Evolutionary conservation across 306 rosid species (phyloP).

Genomic region (Mimosa pudica): DNA sequence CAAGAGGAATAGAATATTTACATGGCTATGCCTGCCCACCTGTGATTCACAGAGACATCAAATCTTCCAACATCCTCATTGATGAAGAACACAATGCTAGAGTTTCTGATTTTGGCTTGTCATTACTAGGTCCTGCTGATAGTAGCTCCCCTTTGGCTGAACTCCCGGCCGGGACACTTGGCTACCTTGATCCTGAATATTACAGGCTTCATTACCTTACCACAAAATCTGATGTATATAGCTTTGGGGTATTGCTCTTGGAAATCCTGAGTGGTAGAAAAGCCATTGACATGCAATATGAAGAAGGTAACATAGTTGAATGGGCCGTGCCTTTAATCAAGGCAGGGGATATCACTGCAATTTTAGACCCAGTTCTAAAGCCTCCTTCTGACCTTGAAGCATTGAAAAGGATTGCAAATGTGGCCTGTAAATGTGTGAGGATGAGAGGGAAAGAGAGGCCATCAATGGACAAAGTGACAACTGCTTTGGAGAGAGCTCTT

Average conservation of each 20-base stretch:
- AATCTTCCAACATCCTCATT: slow-evolving; percentile 90
- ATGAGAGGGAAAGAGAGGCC: slow-evolving; percentile 99
- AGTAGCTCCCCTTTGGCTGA: slow-evolving; percentile 89
- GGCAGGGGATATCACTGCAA: slow-evolving; percentile 58
- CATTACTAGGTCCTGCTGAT: slow-evolving; percentile 80
- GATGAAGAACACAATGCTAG: slow-evolving; percentile 97
- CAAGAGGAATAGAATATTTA: slow-evolving; percentile 71
- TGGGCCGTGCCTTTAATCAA: slow-evolving; percentile 93
- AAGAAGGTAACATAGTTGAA: slow-evolving; percentile 87
- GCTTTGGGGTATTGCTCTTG: slow-evolving; percentile 86
- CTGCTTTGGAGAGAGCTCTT: slow-evolving; percentile 83
- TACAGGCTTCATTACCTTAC: slow-evolving; percentile 96
- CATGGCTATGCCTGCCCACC: slow-evolving; percentile 84
- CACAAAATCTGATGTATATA: slow-evolving; percentile 92
- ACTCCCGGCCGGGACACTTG: slow-evolving; percentile 93
- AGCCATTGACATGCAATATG: slow-evolving; percentile 94
- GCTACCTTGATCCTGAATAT: slow-evolving; percentile 97
- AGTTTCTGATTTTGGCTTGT: slow-evolving; percentile 91
- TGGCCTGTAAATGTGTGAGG: slow-evolving; percentile 88
- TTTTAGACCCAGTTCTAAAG: slow-evolving; percentile 72
- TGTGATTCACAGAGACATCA: slow-evolving; percentile 54
- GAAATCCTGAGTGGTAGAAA: slow-evolving; percentile 92
- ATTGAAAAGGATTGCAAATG: slow-evolving; percentile 86
- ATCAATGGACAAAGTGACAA: slow-evolving; percentile 95
- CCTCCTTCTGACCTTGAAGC: slow-evolving; percentile 78